Evolutionary conservation across 73 alveolate species (phyloP).

Genomic region (Loxodes magnus): DNA sequence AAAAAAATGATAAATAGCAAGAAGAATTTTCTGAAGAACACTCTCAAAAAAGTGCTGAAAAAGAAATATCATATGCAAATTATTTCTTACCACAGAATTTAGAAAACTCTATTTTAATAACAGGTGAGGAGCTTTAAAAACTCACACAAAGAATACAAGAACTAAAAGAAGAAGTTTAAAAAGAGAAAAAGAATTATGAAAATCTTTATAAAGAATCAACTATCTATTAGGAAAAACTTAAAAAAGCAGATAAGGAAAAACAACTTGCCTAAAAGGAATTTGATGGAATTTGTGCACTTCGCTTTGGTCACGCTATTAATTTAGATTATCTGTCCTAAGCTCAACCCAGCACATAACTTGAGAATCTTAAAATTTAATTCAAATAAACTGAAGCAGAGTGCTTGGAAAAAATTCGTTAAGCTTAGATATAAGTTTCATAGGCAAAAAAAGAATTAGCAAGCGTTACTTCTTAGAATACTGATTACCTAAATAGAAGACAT

Average conservation of each 20-base stretch:
- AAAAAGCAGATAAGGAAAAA: constrained; percentile 70
- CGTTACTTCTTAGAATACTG: constrained; percentile 66
- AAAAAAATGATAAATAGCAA: background rate
- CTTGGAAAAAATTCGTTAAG: constrained; percentile 31
- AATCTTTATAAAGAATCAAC: constrained; percentile 46
- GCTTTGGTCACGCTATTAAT: constrained; percentile 29
- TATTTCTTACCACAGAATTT: too few relatives aligned
- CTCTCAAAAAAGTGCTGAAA: too few relatives aligned
- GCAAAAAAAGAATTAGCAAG: constrained; percentile 48
- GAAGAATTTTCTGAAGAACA: background rate
- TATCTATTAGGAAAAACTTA: constrained; percentile 57
- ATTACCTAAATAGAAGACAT: constrained; percentile 48
- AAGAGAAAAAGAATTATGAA: constrained; percentile 50
- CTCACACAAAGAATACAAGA: constrained; percentile 54
- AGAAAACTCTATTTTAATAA: constrained; percentile 50
- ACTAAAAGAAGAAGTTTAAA: constrained; percentile 44
- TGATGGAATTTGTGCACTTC: constrained; percentile 60
- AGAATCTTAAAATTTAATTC: constrained; percentile 10
- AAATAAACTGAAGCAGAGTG: constrained; percentile 30
- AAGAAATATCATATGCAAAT: too few relatives aligned
- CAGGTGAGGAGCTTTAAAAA: constrained; percentile 43
- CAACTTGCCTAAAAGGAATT: constrained; percentile 66
- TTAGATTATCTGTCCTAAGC: constrained; percentile 3
- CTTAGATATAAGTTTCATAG: constrained; percentile 40
- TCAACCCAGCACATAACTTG: background rate